Evolutionary conservation across 2,329 filamentous ascomycete genomes (phyloP).

Genomic region (Ascochyta fabae): DNA sequence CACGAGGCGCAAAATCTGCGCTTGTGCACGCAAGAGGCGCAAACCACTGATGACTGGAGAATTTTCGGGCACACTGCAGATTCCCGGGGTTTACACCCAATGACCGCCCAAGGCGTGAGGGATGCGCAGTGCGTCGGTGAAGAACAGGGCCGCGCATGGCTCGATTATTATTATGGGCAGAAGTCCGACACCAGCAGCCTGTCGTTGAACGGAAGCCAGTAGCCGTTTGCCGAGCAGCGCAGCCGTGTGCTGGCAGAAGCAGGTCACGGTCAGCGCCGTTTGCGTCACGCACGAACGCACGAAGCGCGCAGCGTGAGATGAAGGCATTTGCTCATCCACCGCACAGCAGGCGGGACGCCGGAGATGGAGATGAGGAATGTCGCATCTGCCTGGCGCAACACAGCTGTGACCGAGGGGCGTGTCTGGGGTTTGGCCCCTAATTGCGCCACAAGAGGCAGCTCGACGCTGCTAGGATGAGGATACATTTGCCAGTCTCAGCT

Average conservation of each 20-base stretch:
- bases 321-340: constrained; percentile 21
- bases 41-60: constrained; percentile 11
- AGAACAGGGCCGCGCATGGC: constrained; percentile 16
- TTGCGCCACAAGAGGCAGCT: constrained; percentile 18
- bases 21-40: constrained; percentile 19
- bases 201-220: constrained; percentile 11
- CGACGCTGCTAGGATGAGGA: constrained; percentile 8
- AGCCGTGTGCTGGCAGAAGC: constrained; percentile 18
- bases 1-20: constrained; percentile 14
- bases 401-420: constrained; percentile 27
- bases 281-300: constrained; percentile 30
- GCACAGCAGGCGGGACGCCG: constrained; percentile 19
- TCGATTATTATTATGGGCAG: constrained; percentile 20
- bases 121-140: constrained; percentile 17
- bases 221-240: constrained; percentile 10
- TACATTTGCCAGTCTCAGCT: constrained; percentile 20
- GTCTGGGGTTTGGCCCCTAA: constrained; percentile 24
- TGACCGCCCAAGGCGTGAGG: constrained; percentile 3
- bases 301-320: constrained; percentile 15
- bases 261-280: constrained; percentile 24
- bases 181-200: constrained; percentile 18
- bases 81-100: constrained; percentile 8
- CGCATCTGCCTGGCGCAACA: constrained; percentile 28
- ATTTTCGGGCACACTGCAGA: constrained; percentile 9
- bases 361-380: constrained; percentile 31